Evolutionary conservation across 2,329 filamentous ascomycete genomes (phyloP).

Genomic region (Fusarium mundagurra): DNA sequence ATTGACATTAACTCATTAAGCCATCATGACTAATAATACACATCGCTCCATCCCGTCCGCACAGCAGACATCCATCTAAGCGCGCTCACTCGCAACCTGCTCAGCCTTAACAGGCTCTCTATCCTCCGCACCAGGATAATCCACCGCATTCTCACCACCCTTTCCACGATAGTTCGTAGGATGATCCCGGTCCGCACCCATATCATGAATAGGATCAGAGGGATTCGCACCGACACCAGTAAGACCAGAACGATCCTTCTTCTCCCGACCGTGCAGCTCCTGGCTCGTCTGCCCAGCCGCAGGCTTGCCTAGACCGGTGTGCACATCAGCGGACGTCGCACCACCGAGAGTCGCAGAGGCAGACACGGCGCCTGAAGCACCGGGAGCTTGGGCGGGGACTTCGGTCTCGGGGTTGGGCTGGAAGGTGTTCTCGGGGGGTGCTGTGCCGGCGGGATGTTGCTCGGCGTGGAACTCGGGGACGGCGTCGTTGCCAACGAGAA

Average conservation of each 20-base stretch:
- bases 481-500: slow-evolving; percentile 67
- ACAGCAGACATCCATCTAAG: slow-evolving; percentile 8
- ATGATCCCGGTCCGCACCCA: slow-evolving; percentile 46
- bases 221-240: slow-evolving; percentile 51
- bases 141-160: slow-evolving; percentile 22
- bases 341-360: slow-evolving; percentile 54
- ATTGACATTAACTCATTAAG: slow-evolving; percentile 31
- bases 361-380: slow-evolving; percentile 40
- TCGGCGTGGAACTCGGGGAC: slow-evolving; percentile 72
- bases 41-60: background rate
- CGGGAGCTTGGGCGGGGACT: slow-evolving; percentile 48
- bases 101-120: slow-evolving; percentile 32
- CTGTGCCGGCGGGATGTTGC: slow-evolving; percentile 69
- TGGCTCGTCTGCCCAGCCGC: slow-evolving; percentile 53
- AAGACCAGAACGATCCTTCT: slow-evolving; percentile 52
- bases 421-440: slow-evolving; percentile 59
- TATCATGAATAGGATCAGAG: slow-evolving; percentile 43
- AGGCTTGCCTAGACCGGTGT: slow-evolving; percentile 57
- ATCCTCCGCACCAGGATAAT: slow-evolving; percentile 38
- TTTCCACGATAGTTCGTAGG: slow-evolving; percentile 33
- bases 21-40: slow-evolving; percentile 18
- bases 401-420: slow-evolving; percentile 51
- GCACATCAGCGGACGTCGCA: slow-evolving; percentile 56
- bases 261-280: slow-evolving; percentile 52
- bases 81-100: slow-evolving; percentile 37